Evolutionary conservation across 495 filamentous ascomycete species (phyloP).

Genomic region (Hypoxylon crocopeplum): DNA sequence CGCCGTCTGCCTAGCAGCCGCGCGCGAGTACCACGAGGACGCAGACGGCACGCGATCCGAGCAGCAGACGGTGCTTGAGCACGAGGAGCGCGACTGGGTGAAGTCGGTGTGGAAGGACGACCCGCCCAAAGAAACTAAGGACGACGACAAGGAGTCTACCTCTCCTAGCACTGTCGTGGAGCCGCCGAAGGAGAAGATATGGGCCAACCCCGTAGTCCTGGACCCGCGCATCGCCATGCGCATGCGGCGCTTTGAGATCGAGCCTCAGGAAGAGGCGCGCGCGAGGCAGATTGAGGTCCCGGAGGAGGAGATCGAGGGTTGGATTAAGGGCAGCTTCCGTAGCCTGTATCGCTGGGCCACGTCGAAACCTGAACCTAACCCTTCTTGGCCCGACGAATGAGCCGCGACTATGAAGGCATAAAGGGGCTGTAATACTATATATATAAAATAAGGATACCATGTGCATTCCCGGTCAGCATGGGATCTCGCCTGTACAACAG

Average conservation of each 20-base stretch:
- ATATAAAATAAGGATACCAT: too few species aligned
- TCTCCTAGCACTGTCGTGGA: not conserved
- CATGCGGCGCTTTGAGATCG: slow-evolving; percentile 79
- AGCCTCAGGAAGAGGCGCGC: slow-evolving; percentile 69
- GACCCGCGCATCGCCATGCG: slow-evolving; percentile 78
- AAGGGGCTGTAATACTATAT: too few species aligned
- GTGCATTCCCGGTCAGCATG: slow-evolving; percentile 8
- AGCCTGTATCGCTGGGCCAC: slow-evolving; percentile 53
- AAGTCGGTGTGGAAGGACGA: slow-evolving; percentile 76
- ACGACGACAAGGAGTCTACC: slow-evolving; percentile 47
- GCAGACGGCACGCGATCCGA: slow-evolving; percentile 56
- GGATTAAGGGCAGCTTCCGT: slow-evolving; percentile 58
- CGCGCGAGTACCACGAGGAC: slow-evolving; percentile 55
- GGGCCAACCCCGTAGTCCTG: slow-evolving; percentile 77
- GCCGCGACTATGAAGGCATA: not conserved
- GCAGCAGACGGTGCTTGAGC: slow-evolving; percentile 70
- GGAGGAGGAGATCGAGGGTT: slow-evolving; percentile 72
- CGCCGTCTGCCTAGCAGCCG: slow-evolving; percentile 74
- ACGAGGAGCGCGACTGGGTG: slow-evolving; percentile 88
- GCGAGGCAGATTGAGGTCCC: slow-evolving; percentile 66
- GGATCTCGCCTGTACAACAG: slow-evolving; percentile 7
- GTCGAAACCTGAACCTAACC: slow-evolving; percentile 38
- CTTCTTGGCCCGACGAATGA: slow-evolving; percentile 33
- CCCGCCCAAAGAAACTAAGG: slow-evolving; percentile 62
- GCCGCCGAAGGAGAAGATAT: slow-evolving; percentile 69